Evolutionary conservation across 73 alveolate species (phyloP), one percentile per base, ranked within the genome.

Genomic region (Paramecium octaurelia): DNA sequence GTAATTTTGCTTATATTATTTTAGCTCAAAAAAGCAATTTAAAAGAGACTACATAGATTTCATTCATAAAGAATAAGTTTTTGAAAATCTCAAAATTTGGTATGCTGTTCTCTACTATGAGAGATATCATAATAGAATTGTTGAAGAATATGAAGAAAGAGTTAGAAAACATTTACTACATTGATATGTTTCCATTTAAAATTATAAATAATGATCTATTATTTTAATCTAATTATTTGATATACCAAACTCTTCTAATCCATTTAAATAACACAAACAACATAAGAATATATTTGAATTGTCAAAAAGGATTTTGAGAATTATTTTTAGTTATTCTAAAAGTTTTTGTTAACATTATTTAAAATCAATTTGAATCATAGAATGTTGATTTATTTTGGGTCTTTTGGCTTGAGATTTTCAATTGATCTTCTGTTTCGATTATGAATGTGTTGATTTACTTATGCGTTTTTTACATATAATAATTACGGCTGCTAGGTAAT

Each of bases 101-200:
- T 89, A 89, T 34, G 77, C 94, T 44, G 84, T 89, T 46, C 86
- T 89, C 60, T 57, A 89, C 58, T 89, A 89, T 31, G 94, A 89
- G 91, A 80, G 91, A 80, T 80, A 44, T 80, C 91, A 80, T 80
- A 80, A 34, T 31, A 40, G 91, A 46, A 80, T 80, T n/a, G 57
- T 34, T 11, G 91, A 80, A 48, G 91, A 80, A 42, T 48, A 80
- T 48, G 91, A 80, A 42, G 27, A 21, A 18, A 80, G 91, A 46
- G 91, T 80, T 24, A 44, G 75, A 80, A 80, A 80, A 48, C 48
- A 44, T 80, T 80, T 80, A 80, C 43, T 80, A 42, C 91, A 80
- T 80, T 80, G 91, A 80, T 80, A 29, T 35, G 59, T 18, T 73
- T 73, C 59, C 42, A 64, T 64, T 59, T 9, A 64, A 27, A 64